Conservation (phyloP, 2,329 filamentous ascomycete genomes). For the Monosporascus sp. region DNA sequence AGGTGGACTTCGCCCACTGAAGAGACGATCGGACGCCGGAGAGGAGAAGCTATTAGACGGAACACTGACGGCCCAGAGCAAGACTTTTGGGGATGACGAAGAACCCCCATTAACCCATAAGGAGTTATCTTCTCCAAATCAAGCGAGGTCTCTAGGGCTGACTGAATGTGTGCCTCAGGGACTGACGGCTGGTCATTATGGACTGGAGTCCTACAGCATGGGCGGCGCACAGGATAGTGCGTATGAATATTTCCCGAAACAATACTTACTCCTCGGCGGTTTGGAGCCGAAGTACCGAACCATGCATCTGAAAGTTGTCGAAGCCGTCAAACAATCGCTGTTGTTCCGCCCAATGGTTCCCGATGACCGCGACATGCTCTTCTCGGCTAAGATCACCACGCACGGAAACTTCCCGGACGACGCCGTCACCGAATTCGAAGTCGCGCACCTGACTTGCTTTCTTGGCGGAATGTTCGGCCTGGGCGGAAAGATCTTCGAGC, state of each 20-base stretch:
- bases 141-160: not conserved
- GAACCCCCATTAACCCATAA: not conserved
- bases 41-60: not conserved
- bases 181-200: conserved; percentile 43
- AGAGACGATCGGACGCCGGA: not conserved
- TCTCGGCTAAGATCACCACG: conserved; percentile 59
- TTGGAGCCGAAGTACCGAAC: conserved; percentile 64
- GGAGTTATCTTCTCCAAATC: not conserved
- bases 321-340: conserved; percentile 65
- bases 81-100: not conserved
- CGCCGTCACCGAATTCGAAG: conserved; percentile 50
- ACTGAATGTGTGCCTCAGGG: conserved; percentile 55
- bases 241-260: conserved; percentile 66
- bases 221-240: conserved; percentile 65
- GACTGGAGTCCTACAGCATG: conserved; percentile 50
- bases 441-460: conserved; percentile 62
- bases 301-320: conserved; percentile 65
- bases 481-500: conserved; percentile 56
- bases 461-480: conserved; percentile 66
- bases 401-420: conserved; percentile 35
- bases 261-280: conserved; percentile 74
- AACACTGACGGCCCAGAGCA: not conserved
- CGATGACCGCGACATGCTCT: conserved; percentile 63
- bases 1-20: not conserved
- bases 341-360: conserved; percentile 74